Base-by-base conservation (phyloP, 768 basidiomycete species). In the Obba rivulosa region DNA sequence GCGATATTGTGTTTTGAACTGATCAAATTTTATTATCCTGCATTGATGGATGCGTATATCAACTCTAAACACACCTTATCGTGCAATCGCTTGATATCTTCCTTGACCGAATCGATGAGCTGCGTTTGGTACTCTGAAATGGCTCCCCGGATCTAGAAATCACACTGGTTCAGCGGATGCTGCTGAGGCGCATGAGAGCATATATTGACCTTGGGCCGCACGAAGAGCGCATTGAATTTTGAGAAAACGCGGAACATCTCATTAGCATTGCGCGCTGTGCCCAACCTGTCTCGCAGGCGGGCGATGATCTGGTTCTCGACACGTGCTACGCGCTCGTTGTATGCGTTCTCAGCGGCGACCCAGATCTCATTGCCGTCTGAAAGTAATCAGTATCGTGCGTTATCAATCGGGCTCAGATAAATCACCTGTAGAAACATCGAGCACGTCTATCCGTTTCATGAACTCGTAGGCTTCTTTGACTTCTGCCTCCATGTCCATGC, bases 201-300 rank as follows among this genome's bases (percentile, higher is more conserved):
- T 21, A 43, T 35, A 53, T 72, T 28, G 38, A 92, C 92, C 81
- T 97, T 96, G 8, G 92, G 94, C 51, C 95, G 75, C 31, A 98
- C 94, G 62, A 98, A 96, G 31, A 98, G 69, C 0, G 93, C 90
- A 63, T 99, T 98, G 74, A 97, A 98, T 68, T 95, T 95, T 16
- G 92, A 94, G 68, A 99, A 98, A 39, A 98, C 95, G 44, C 95
- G 79, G 70, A 99, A 98, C 96, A 98, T 99, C 70, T 98, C 96
- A 64, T 96, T 95, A 14, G 96, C 95, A 64, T 97, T 99, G 25
- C 93, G 74, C 20, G 96, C 96, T 14, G 92, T 95, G 13, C 92
- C 96, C 10, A 98, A 75, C 50, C 91, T 77, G 66, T 97, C 95
- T 21, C 95, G 78, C 41, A 99, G 66, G 28, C 91, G 77, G 14